These are phyloP conservation scores for Citrullus colocynthis DNA, from an alignment of 306 rosid genomes.

Conservation along the genomic window DNA sequence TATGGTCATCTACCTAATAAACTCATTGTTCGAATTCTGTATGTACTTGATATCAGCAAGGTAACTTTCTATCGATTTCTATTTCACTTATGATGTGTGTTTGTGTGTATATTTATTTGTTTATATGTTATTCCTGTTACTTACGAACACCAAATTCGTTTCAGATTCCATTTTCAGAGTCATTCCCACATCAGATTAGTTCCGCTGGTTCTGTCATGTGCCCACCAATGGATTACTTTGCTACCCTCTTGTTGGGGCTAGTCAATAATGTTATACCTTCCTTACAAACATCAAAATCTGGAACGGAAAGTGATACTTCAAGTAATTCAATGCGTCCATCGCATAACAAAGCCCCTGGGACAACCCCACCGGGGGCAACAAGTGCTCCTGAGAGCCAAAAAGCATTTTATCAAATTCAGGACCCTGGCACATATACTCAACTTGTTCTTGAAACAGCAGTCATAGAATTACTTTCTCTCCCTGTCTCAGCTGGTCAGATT, in stretches of 20 bases:
- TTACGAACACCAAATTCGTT: constrained; percentile 19
- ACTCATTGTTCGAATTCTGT: constrained; percentile 70
- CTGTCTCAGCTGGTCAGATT: constrained; percentile 74
- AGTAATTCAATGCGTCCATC: constrained; percentile 43
- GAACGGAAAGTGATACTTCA: constrained; percentile 39
- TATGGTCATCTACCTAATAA: constrained; percentile 81
- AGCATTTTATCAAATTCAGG: constrained; percentile 94
- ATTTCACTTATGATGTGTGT: constrained; percentile 10
- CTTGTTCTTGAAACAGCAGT: constrained; percentile 96
- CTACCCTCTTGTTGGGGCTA: constrained; percentile 76
- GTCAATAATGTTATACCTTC: constrained; percentile 96
- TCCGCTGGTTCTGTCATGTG: constrained; percentile 62
- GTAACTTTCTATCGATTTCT: constrained; percentile 24
- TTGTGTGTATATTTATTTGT: background rate
- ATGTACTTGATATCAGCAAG: constrained; percentile 72
- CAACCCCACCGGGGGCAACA: constrained; percentile 58
- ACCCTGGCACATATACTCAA: constrained; percentile 95
- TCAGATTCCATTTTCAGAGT: constrained; percentile 90
- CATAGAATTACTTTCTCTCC: constrained; percentile 86
- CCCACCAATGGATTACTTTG: constrained; percentile 91
- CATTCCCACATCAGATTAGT: constrained; percentile 72
- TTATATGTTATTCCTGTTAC: constrained; percentile 7
- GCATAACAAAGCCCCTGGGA: constrained; percentile 54
- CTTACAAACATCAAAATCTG: constrained; percentile 67
- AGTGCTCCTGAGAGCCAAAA: constrained; percentile 70